A percentile compares a stretch with the other conserved stretches of the same genome.
phyloP scores from a whole-genome alignment of 768 basidiomycete genomes.

The Mycena galericulata region DNA sequence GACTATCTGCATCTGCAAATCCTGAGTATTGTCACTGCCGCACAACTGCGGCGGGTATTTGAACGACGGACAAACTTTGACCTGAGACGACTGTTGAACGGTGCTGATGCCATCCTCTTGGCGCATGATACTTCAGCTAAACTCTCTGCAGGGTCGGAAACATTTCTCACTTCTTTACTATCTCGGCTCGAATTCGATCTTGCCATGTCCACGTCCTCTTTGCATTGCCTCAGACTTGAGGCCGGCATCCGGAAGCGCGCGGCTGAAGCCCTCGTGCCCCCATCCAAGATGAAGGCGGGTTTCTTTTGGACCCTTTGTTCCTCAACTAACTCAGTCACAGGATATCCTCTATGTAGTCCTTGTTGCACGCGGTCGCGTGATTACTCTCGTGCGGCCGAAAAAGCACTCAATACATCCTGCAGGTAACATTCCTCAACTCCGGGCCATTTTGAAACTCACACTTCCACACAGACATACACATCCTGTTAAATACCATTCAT shows the following conservation, averaged over 20 bases:
- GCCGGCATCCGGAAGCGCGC: slow-evolving; percentile 74
- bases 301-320: neutral
- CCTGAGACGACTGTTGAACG: slow-evolving; percentile 78
- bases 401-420: slow-evolving; percentile 97
- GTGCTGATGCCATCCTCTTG: slow-evolving; percentile 43
- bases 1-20: slow-evolving; percentile 97
- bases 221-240: slow-evolving; percentile 85
- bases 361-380: slow-evolving; percentile 79
- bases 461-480: slow-evolving; percentile 78
- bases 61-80: slow-evolving; percentile 94
- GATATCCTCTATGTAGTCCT: slow-evolving; percentile 93
- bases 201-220: slow-evolving; percentile 82
- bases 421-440: slow-evolving; percentile 56
- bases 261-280: slow-evolving; percentile 86
- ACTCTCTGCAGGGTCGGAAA: slow-evolving; percentile 75
- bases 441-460: slow-evolving; percentile 3
- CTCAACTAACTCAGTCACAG: slow-evolving; percentile 50
- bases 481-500: slow-evolving; percentile 91
- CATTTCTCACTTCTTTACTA: slow-evolving; percentile 81
- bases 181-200: slow-evolving; percentile 80
- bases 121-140: neutral
- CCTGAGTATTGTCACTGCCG: slow-evolving; percentile 87
- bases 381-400: slow-evolving; percentile 89
- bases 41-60: slow-evolving; percentile 88
- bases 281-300: slow-evolving; percentile 81